Base-by-base conservation (phyloP, 371 early-diverging fungal genomes). In the Lichtheimia hyalospora region DNA sequence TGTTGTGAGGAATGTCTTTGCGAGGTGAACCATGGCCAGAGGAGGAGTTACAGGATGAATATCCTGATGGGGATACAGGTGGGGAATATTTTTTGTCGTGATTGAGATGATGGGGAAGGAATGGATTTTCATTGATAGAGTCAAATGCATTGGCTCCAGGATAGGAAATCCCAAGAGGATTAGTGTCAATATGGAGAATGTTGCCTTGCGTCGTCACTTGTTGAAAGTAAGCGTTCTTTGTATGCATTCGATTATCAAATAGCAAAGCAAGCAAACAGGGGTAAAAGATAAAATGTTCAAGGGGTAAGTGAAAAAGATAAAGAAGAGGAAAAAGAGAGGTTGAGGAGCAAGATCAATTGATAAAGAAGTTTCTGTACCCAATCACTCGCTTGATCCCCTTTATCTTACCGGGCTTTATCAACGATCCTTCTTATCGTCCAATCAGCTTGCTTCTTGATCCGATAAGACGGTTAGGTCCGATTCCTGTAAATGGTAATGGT, bases 151-250 rank as follows among this genome's bases (percentile, higher is more conserved):
- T 34, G 6, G 34, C 34, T 34, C 34, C 34, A 34, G 34, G 59
- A 34, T 61, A 73, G n/a, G 62, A 52, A 24, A 73, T 61, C 18
- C 66, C 68, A n/a, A 73, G 61, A 13, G 68, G 58, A 54, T 69
- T 52, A 14, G 66, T 67, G 12, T 65, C 40, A 51, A 71, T 60
- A 51, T 51, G 60, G 14, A 64, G 44, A 50, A 34, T 34, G 34
- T 34, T 34, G 34, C 34, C 34, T 34, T 34, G 34, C 34, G 34
- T 34, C 34, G 34, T 34, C 34, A 34, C 34, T 34, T 34, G 34
- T 34, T 34, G 34, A 34, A 46, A 21, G 46, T n/a, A 46, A n/a
- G 46, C 46, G 18, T 46, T 46, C 46, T 46, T 46, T 18, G 41
- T 43, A 24, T 56, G 39, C 28, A 42, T 49, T 46, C 46, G 46